Base-by-base conservation (phyloP, 371 early-diverging fungal genomes). In the Mortierella sp. region DNA sequence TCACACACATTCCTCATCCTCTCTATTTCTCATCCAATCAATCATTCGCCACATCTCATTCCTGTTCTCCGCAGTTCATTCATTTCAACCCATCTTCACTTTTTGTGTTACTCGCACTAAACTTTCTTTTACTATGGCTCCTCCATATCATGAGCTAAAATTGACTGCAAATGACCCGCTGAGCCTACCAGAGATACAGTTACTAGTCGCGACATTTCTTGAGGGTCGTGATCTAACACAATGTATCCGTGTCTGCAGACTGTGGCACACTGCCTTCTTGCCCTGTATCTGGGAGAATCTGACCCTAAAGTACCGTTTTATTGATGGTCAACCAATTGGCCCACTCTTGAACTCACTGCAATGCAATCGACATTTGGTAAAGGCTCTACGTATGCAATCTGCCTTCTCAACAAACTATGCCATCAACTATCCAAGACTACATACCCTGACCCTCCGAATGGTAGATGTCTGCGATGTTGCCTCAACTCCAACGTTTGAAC, bases 361-460 rank as follows among this genome's bases (percentile, higher is more conserved):
- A 26, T 23, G 51, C 26, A 51, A 51, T 51, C 51, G 51, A 3
- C 22, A n/a, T 4, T 51, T 51, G 5, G 51, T 51, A 3, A n/a
- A 51, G 51, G 12, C 23, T 23, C 51, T 51, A 9, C 26, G 28
- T n/a, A 51, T 51, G 51, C 22, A 51, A 51, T n/a, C 51, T 4
- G 51, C 51, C 51, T 51, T 51, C 26, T 51, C 51, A 5, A 51
- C 51, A 51, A 51, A 51, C 26, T 51, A 51, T 15, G 51, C 51
- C 2, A 51, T 51, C 26, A n/a, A 5, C 23, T 51, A 51, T 23
- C 51, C 51, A 2, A 51, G 51, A 23, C 23, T 51, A 51, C 51
- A 51, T 51, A 51, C 51, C 3, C 26, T 51, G 9, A n/a, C 5
- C 22, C 51, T 51, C 23, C 22, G 26, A 13, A 51, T 51, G 51